Conservation (phyloP, 495 filamentous ascomycete genomes). For the Penicillium riverlandense region DNA sequence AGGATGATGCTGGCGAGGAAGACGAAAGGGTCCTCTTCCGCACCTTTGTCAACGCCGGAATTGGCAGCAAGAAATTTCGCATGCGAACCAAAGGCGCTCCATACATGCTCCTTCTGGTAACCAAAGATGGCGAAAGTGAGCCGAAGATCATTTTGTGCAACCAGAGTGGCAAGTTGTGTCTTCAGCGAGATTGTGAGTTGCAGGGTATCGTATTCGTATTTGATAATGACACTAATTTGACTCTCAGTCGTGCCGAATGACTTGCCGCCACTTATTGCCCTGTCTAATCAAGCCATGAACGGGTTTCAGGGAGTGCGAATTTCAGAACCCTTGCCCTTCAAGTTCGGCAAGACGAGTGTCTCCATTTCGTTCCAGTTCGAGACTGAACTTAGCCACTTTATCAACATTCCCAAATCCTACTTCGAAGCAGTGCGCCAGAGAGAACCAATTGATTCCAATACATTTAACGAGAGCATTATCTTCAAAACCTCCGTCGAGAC, state of each 20-base stretch:
- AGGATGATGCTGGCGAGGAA: constrained; percentile 31
- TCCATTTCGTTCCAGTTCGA: constrained; percentile 28
- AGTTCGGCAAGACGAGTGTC: constrained; percentile 22
- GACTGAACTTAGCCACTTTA: constrained; percentile 23
- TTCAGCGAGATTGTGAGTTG: constrained; percentile 30
- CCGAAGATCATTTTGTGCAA: constrained; percentile 37
- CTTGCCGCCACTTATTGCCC: constrained; percentile 11
- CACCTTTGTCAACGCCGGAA: constrained; percentile 35
- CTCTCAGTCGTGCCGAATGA: constrained; percentile 14
- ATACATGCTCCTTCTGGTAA: constrained; percentile 35
- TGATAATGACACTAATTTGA: not conserved
- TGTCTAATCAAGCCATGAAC: constrained; percentile 9
- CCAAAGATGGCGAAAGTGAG: constrained; percentile 32
- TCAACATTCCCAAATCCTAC: constrained; percentile 28
- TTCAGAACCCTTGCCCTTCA: constrained; percentile 24
- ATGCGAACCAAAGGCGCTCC: constrained; percentile 31
- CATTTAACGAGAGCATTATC: constrained; percentile 27
- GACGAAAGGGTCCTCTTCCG: constrained; percentile 33
- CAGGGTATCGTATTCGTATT: too few relatives aligned
- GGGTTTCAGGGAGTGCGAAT: constrained; percentile 11
- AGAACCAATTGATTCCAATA: constrained; percentile 28
- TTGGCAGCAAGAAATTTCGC: constrained; percentile 31
- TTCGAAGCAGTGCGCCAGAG: constrained; percentile 29
- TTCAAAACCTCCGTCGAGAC: constrained; percentile 29
- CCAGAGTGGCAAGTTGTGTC: constrained; percentile 32